These are phyloP conservation scores for Avicennia marina DNA, from an alignment of 257 asterid genomes.

Conservation along the genomic window DNA sequence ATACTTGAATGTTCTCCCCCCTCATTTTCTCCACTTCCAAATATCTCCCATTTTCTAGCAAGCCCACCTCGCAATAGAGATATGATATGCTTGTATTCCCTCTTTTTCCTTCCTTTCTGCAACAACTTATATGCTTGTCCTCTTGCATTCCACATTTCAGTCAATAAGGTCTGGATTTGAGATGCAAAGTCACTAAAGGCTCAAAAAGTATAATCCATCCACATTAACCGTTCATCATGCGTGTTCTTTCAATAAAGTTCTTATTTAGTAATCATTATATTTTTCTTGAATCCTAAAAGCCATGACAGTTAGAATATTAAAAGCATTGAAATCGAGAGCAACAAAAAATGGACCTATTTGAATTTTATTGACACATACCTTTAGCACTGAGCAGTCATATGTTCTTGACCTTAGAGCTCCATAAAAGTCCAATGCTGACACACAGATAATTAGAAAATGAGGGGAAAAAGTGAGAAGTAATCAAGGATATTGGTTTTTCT, in stretches of 20 bases:
- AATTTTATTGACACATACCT: conserved; percentile 39
- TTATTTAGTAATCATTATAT: too few species aligned
- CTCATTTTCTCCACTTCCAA: too few species aligned
- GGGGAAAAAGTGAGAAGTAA: background rate
- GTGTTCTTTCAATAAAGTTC: background rate
- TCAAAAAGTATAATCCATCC: background rate
- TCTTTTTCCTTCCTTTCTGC: too few species aligned
- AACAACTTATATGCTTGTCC: background rate
- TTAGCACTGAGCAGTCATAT: conserved; percentile 68
- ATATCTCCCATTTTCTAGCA: too few species aligned
- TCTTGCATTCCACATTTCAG: background rate
- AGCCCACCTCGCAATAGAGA: too few species aligned
- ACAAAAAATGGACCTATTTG: background rate
- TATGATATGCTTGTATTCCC: too few species aligned
- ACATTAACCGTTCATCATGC: background rate
- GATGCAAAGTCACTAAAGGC: background rate
- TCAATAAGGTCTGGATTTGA: background rate
- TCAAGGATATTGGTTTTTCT: background rate
- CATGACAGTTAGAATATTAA: background rate
- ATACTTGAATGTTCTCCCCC: too few species aligned
- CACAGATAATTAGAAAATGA: conserved; percentile 12
- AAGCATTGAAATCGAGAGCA: background rate
- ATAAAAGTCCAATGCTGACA: conserved; percentile 89
- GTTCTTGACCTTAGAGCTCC: conserved; percentile 96
- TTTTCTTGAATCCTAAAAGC: background rate